Evolutionary conservation across 192 early-diverging fungal species (phyloP), one percentile per base, ranked within the genome.

Genomic region (Piromyces finnis): DNA sequence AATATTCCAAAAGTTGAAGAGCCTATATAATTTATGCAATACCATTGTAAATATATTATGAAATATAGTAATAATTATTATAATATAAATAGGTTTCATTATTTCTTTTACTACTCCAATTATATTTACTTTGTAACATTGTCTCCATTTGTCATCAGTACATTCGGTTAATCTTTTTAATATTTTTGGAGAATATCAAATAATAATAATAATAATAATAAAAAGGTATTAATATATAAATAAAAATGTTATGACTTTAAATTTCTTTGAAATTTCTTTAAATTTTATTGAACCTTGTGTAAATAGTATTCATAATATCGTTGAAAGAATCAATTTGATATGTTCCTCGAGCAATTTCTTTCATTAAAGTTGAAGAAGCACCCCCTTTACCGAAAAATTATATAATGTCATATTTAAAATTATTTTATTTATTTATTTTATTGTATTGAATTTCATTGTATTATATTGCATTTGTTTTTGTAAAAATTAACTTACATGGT

Each of bases 261-360:
- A n/a, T n/a, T n/a, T n/a, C n/a, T n/a, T n/a, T 35, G 1, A 35
- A 32, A 35, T 35, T 35, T 22, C 4, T 16, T 22, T 17, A 3
- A 15, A 22, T 30, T 30, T 30, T 22, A 26, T 30, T 7, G 16
- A 28, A 92, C 90, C 80, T 92, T 89, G 84, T 15, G 22, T 95
- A 98, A 78, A 98, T 92, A 30, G 93, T 94, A 1, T 95, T 89
- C 95, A 99, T 97, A 81, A 98, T 95, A 83, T 99, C 97, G 81
- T 94, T 93, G 83, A 97, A 97, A 82, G 93, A 87, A 88, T 94
- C 92, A 81, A 92, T 92, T 86, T 93, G 91, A 82, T 90, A 86
- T 11, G 96, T 96, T 18, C 89, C 94, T 80, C 93, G 88, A n/a
- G 96, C 94, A 84, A 99, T 94, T 79, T 99, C 97, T 80, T 92